Percentiles rank a stretch among this genome's conserved stretches.
phyloP scores from a whole-genome alignment of 73 alveolate species.

The Stentor roeselii region DNA sequence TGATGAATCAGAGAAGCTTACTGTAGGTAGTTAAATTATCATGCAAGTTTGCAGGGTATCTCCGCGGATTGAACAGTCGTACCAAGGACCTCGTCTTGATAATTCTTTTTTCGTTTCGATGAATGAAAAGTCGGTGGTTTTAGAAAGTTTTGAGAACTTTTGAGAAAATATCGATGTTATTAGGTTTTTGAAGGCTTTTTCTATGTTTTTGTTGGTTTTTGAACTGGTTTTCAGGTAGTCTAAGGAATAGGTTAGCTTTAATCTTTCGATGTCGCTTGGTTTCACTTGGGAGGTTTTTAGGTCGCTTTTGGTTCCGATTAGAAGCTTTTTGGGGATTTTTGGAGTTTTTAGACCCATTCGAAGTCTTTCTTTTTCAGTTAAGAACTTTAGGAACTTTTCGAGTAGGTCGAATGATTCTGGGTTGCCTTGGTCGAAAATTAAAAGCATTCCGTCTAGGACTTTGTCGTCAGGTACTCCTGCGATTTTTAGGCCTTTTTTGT shows the following conservation, averaged over 20 bases:
- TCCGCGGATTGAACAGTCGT: too few relatives aligned
- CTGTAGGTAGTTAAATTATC: too few relatives aligned
- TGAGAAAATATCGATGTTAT: too few relatives aligned
- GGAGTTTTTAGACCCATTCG: background rate
- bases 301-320: background rate
- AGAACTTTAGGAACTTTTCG: background rate
- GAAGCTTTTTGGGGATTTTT: background rate
- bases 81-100: too few relatives aligned
- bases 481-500: background rate
- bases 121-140: too few relatives aligned
- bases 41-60: too few relatives aligned
- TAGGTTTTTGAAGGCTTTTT: too few relatives aligned
- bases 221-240: background rate
- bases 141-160: too few relatives aligned
- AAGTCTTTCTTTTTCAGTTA: background rate
- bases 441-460: background rate
- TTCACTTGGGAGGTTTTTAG: background rate
- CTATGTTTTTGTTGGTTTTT: background rate
- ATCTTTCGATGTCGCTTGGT: background rate
- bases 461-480: background rate
- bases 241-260: background rate
- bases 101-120: too few relatives aligned
- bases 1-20: too few relatives aligned
- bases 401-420: background rate
- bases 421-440: background rate